Evolutionary conservation across 2,329 filamentous ascomycete genomes (phyloP), one percentile per base, ranked within the genome.

Genomic region (Exophiala xenobiotica): DNA sequence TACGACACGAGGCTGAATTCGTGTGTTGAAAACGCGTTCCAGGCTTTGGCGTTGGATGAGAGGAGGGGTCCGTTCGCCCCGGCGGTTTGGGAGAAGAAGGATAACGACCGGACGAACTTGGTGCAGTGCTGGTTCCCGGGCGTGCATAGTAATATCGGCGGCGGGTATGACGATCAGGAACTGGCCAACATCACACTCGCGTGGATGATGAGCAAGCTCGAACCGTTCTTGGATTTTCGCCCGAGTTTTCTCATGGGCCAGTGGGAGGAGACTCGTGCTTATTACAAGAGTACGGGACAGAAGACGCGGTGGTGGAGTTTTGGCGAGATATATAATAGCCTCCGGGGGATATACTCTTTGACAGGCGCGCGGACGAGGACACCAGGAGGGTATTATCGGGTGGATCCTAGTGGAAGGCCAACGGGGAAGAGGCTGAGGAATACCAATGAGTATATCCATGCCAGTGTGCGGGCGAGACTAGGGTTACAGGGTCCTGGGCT

Each of bases 151-250:
- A 78, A 78, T 56, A 64, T 77, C 23, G 76, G 76, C 35, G 71
- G 71, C 2, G 72, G 74, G 3, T 75, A 75, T 53, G 68, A 69
- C 37, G 74, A 78, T 56, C 70, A 74, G 56, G 71, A 74, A 39
- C 67, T 77, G 26, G 70, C 74, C 7, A 74, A 78, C 57, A 69
- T 77, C 39, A 70, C 71, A 16, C 64, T 78, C 12, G 74, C 74
- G 1, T 78, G 74, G 75, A 77, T 78, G 75, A 75, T 78, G 66
- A 64, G 74, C 54, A 65, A 73, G 43, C 65, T 74, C 23, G 64
- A 63, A 26, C 59, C 58, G n/a, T 62, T 60, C 38, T 46, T 63
- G 26, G 61, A 63, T 35, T 63, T 63, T 33, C 47, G 60, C n/a
- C 53, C 47, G 0, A 54, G 60, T 40, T 60, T 56, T 19, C 48